Conservation (phyloP, 306 rosid genomes). For the Cucumis hystrix region DNA sequence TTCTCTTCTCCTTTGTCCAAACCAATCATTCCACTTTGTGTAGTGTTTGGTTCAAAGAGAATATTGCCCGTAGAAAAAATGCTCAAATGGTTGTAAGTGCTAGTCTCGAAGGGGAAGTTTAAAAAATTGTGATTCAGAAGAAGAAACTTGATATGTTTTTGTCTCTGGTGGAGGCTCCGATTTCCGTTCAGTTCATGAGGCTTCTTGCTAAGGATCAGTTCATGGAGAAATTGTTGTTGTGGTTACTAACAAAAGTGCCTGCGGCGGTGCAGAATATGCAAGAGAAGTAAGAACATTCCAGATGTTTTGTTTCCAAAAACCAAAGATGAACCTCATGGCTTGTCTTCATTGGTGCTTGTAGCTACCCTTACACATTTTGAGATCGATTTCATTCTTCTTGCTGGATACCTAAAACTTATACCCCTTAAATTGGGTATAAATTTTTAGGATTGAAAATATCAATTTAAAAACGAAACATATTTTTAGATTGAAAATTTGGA, state of each 20-base stretch:
- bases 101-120: slow-evolving; percentile 1
- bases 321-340: slow-evolving; percentile 34
- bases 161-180: slow-evolving; percentile 94
- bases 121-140: slow-evolving; percentile 17
- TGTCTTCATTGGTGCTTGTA: slow-evolving; percentile 48
- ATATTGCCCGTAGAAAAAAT: slow-evolving; percentile 14
- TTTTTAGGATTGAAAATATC: too few relatives aligned
- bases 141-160: slow-evolving; percentile 67
- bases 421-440: slow-evolving; percentile 61
- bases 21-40: slow-evolving; percentile 7
- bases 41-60: slow-evolving; percentile 9
- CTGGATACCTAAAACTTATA: slow-evolving; percentile 81
- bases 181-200: slow-evolving; percentile 62
- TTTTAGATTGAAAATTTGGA: too few relatives aligned
- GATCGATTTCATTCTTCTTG: slow-evolving; percentile 76
- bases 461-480: too few relatives aligned
- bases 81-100: slow-evolving; percentile 4
- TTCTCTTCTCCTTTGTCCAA: slow-evolving; percentile 16
- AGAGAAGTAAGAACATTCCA: slow-evolving; percentile 56
- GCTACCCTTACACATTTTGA: slow-evolving; percentile 43
- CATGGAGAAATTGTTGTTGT: slow-evolving; percentile 55
- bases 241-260: slow-evolving; percentile 70
- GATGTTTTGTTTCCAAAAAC: slow-evolving; percentile 50
- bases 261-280: slow-evolving; percentile 81
- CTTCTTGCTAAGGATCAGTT: slow-evolving; percentile 42